phyloP scores from a whole-genome alignment of 2,329 filamentous ascomycete species.

The Aspergillus hortae region DNA sequence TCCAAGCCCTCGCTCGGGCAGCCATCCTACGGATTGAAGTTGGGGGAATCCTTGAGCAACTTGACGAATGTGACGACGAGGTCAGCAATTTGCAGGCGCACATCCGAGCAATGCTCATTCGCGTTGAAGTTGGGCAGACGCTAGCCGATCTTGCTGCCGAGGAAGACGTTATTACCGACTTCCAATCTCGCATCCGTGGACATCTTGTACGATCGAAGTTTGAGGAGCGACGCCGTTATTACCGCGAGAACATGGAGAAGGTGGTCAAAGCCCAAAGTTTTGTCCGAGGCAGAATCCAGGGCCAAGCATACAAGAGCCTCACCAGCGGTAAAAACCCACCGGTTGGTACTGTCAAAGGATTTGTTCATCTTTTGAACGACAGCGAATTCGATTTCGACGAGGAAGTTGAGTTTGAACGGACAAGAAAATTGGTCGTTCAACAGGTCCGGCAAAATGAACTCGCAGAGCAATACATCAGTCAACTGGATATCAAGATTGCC shows the following conservation, averaged over 20 bases:
- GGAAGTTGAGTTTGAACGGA: conserved; percentile 91
- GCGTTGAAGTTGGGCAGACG: conserved; percentile 68
- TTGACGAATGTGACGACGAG: conserved; percentile 65
- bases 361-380: conserved; percentile 95
- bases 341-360: conserved; percentile 94
- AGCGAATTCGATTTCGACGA: conserved; percentile 99
- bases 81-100: conserved; percentile 71
- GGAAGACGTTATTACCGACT: conserved; percentile 69
- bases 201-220: conserved; percentile 72
- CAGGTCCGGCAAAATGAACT: conserved; percentile 97
- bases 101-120: conserved; percentile 72
- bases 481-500: conserved; percentile 98
- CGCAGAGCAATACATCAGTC: conserved; percentile 95
- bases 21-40: conserved; percentile 39
- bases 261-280: conserved; percentile 99
- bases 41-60: conserved; percentile 60
- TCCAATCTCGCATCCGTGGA: conserved; percentile 73
- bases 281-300: conserved; percentile 88
- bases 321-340: conserved; percentile 96
- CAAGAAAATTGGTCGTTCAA: conserved; percentile 94
- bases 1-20: conserved; percentile 42
- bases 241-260: conserved; percentile 96
- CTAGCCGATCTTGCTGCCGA: conserved; percentile 77
- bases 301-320: conserved; percentile 95
- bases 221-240: conserved; percentile 80